Base-by-base conservation (phyloP, 2,329 filamentous ascomycete genomes). In the Stachybotrys chlorohalonatus region DNA sequence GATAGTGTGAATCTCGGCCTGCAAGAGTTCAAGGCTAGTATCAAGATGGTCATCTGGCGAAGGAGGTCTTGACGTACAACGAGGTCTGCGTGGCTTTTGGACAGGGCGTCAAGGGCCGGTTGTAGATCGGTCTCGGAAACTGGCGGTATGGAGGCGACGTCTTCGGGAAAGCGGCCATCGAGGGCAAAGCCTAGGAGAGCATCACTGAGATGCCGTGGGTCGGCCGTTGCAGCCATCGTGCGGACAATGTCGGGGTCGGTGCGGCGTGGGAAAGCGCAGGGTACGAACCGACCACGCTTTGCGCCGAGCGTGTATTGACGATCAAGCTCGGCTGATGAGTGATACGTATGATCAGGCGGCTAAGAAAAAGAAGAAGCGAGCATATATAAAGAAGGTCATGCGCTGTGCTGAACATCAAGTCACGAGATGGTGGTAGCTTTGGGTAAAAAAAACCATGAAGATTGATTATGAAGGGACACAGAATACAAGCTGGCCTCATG, bases 1-100 rank as follows among this genome's bases (percentile, higher is more conserved):
- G 58, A 94, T 82, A 24, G 75, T 70, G 59, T 85, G 86, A 56
- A 97, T 87, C 63, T 95, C 85, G 56, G 79, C 54, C 70, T 73
- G 55, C 32, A 49, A 30, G 47, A 53, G 32, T 54, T 48, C 46
- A 45, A 56, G 54, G 52, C 52, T 55, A 49, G 49, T 30, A 42
- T 17, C 36, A 42, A 9, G 3, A 3, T 42, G 24, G 45, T 50
- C 16, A 24, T 3, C 48, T 24, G 9, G 13, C 30, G 5, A 9
- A 47, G 31, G 52, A 39, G 51, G 55, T 54, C 31, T 55, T 17
- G 55, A 53, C 42, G 50, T 66, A 75, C 74, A 69, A 76, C 72
- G 45, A 76, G 66, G 31, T 68, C 64, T 36, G 61, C 55, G 60
- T 71, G 72, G 52, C 70, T 65, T 51, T 63, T 60, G 17, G 61